Evolutionary conservation across 2,329 filamentous ascomycete species (phyloP).

Genomic region (Cercospora zeae-maydis): DNA sequence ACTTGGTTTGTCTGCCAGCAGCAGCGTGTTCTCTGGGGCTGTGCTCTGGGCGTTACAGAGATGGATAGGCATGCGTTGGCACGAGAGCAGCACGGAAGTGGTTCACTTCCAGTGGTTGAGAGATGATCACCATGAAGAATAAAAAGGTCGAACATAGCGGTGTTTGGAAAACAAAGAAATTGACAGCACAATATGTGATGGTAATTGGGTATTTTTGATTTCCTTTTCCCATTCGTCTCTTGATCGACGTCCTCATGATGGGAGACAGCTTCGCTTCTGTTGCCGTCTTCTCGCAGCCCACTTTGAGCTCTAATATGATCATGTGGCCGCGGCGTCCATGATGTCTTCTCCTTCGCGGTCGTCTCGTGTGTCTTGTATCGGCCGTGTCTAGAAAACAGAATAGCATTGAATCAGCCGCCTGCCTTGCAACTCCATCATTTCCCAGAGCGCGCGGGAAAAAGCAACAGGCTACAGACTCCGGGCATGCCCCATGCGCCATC

Average conservation of each 20-base stretch:
- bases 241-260: not conserved
- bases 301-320: not conserved
- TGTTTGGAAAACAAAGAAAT: not conserved
- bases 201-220: not conserved
- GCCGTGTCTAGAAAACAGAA: not conserved
- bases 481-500: not conserved
- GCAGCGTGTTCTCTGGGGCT: too few relatives aligned
- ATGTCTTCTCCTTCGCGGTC: not conserved
- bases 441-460: not conserved
- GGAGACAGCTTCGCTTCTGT: not conserved
- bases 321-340: not conserved
- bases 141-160: not conserved
- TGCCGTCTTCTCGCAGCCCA: not conserved
- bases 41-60: too few relatives aligned
- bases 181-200: not conserved
- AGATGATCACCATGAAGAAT: too few relatives aligned
- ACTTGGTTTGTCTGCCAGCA: too few relatives aligned
- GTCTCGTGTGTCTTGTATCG: not conserved
- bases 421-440: not conserved
- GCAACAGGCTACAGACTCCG: not conserved
- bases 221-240: not conserved
- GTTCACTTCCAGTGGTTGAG: too few relatives aligned
- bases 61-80: too few relatives aligned
- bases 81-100: too few relatives aligned
- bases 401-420: not conserved